Conservation (phyloP, 2,329 filamentous ascomycete genomes). For the Colletotrichum incanum region DNA sequence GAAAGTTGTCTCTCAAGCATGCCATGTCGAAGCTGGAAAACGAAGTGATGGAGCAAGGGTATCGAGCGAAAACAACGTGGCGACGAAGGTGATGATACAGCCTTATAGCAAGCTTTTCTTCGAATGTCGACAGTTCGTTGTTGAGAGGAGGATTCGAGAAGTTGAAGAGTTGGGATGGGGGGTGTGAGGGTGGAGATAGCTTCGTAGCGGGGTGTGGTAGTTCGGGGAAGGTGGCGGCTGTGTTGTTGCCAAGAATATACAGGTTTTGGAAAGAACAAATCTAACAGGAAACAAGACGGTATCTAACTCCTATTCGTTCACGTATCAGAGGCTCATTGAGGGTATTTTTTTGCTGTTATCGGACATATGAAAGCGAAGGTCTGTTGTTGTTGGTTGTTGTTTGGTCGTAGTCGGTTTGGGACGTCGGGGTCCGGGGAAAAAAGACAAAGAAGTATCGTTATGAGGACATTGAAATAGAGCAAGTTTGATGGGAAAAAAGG, state of each 20-base stretch:
- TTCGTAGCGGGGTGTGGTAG: neutral
- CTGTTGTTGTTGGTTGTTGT: conserved; percentile 38
- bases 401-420: conserved; percentile 40
- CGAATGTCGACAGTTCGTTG: conserved; percentile 20
- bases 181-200: neutral
- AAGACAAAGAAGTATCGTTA: conserved; percentile 60
- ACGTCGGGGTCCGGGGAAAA: conserved; percentile 44
- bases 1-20: conserved; percentile 88
- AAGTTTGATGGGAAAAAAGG: conserved; percentile 43
- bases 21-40: conserved; percentile 70
- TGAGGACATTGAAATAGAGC: conserved; percentile 57
- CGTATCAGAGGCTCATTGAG: conserved; percentile 60
- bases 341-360: conserved; percentile 42
- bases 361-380: conserved; percentile 44
- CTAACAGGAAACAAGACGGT: conserved; percentile 44
- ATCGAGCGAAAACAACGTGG: conserved; percentile 32
- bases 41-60: conserved; percentile 45
- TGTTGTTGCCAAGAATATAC: conserved; percentile 40
- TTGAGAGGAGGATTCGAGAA: neutral
- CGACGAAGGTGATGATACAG: conserved; percentile 36
- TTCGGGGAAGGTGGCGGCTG: conserved; percentile 2
- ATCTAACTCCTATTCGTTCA: conserved; percentile 49
- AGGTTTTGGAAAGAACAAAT: conserved; percentile 31
- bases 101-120: conserved; percentile 14
- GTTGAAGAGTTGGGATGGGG: neutral